Base-by-base conservation (phyloP, 257 asterid genomes). In the Gentiana macrophylla region DNA sequence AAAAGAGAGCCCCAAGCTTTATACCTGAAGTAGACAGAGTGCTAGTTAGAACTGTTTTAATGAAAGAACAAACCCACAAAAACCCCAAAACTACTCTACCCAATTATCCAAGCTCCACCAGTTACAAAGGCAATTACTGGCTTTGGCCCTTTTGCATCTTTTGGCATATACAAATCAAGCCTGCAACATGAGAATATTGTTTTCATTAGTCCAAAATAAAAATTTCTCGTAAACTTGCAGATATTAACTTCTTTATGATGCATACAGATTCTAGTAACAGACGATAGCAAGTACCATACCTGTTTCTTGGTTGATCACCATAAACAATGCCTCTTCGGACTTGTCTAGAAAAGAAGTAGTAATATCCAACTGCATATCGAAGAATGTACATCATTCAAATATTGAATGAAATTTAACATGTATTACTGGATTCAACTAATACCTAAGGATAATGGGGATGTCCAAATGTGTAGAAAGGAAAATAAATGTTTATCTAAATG, bases 1-100 rank as follows among this genome's bases (percentile, higher is more conserved):
- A 92, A 71, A 71, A 92, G 95, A 64, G 95, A 85, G 69, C 99
- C 99, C 97, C 99, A 92, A 37, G 99, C 99, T 81, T 92, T 92
- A 73, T 92, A 92, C 44, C 99, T 92, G 93, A 56, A 68, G 43
- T 41, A 63, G 24, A 48, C 53, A 51, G 62, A 50, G 51, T 24
- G 51, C 33, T 3, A 44, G 75, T 68, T 65, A 60, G 48, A 56
- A 53, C 48, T 50, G 64, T 34, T 38, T 48, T 15, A 37, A 56
- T 61, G 13, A 38, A 34, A 49, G 15, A 32, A 47, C 60, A 41
- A 12, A 43, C 52, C 52, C n/a, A n/a, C n/a, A 24, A 24, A 32
- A 43, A 44, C 8, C 9, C n/a, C 12, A 32, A 3, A 12, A 44
- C 35, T 41, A 64, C 82, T 53, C n/a, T 78, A 92, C 99, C 95